Evolutionary conservation across 2,329 filamentous ascomycete genomes (phyloP), one percentile per base, ranked within the genome.

Genomic region (Dryadomyces sulphureus): DNA sequence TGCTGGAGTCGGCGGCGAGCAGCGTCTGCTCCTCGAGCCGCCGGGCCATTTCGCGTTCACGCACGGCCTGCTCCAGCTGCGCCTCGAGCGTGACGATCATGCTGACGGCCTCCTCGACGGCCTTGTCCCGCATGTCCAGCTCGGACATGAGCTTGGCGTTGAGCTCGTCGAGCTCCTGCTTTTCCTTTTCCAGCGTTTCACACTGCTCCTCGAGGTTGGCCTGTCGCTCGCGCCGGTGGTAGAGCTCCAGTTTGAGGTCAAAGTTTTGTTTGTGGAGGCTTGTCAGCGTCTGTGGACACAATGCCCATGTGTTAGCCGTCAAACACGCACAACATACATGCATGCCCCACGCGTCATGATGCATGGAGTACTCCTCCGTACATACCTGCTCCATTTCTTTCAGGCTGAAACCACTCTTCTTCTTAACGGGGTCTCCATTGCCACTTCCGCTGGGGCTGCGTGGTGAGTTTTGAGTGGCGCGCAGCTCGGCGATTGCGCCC

Each of bases 201-300:
- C 51, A 50, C 16, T 43, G 48, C 34, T 61, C 59, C 50, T 77
- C 72, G 17, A 84, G 62, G 5, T 59, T 59, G 8, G 67, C 68
- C 55, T 82, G 78, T 45, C 73, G 70, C 60, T 86, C 75, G 24
- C 81, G 70, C 7, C 79, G 71, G 56, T 86, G 80, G 53, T 73
- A 84, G 1, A 87, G 61, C 57, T 86, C 81, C 27, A 86, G 66
- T 59, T 87, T 86, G 38, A 87, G 67, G 53, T 84, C 81, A 53
- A 86, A 87, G 55, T 86, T 87, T 61, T 84, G 76, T 57, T 87
- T 87, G 59, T 81, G 77, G 20, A 86, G 62, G 1, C 68, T 79
- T 5, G 81, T 82, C 45, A 85, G 63, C 45, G 79, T 75, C 71
- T 82, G 42, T 11, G 9, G 17, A 5, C 16, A 43, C 11, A 9